Conservation (phyloP, 2,329 filamentous ascomycete genomes). For the Cladophialophora exuberans region DNA sequence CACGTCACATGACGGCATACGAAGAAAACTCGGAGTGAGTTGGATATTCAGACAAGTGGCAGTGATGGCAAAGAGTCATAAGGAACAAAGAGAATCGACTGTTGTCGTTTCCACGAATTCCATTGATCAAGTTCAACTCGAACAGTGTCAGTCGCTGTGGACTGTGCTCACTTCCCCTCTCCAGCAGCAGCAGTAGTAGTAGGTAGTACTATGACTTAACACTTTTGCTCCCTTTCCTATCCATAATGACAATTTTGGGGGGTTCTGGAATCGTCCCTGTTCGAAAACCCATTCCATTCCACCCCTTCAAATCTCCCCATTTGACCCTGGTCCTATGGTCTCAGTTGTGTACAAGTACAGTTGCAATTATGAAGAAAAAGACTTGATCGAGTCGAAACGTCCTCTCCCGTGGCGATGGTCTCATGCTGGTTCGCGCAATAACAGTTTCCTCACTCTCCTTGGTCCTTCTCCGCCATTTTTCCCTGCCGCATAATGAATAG, state of each 20-base stretch:
- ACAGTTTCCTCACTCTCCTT: conserved; percentile 19
- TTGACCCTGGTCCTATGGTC: neutral
- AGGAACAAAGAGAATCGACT: neutral
- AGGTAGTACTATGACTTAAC: conserved; percentile 12
- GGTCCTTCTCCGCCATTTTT: conserved; percentile 22
- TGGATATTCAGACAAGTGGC: neutral
- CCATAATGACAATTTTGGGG: conserved; percentile 14
- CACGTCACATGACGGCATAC: neutral
- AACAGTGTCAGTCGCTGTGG: neutral
- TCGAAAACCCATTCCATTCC: neutral
- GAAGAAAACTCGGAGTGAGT: neutral
- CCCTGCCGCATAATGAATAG: conserved; percentile 14
- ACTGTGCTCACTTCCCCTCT: neutral
- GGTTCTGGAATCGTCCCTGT: conserved; percentile 6
- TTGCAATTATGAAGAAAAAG: conserved; percentile 17
- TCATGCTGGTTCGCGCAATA: conserved; percentile 13
- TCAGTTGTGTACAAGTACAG: conserved; percentile 30
- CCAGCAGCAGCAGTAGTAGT: neutral
- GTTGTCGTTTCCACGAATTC: neutral
- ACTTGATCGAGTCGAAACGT: conserved; percentile 10
- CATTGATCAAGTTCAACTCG: neutral
- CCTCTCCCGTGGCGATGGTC: conserved; percentile 16
- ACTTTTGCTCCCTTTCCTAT: conserved; percentile 12
- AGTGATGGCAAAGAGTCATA: neutral
- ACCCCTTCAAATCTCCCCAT: conserved; percentile 2